Evolutionary conservation across 2,329 filamentous ascomycete species (phyloP).

Genomic region (Penicillium sp.): DNA sequence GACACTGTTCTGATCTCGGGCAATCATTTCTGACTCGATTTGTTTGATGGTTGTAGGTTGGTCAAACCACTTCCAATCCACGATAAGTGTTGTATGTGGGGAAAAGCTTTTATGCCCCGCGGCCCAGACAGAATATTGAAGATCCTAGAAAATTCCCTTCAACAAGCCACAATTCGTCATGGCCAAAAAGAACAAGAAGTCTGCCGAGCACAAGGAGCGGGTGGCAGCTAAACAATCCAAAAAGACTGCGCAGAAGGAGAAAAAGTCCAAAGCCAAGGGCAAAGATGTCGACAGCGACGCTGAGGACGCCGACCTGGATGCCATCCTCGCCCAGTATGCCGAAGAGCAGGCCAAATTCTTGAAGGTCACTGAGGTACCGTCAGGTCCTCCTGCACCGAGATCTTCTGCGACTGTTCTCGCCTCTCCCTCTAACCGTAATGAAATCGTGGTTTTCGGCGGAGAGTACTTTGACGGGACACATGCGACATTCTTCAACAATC

Average conservation of each 20-base stretch:
- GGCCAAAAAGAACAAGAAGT: constrained; percentile 60
- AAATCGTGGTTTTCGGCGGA: constrained; percentile 88
- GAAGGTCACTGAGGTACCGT: constrained; percentile 82
- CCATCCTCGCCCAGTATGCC: constrained; percentile 88
- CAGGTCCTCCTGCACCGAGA: constrained; percentile 73
- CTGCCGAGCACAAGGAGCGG: constrained; percentile 59
- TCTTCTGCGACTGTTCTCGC: constrained; percentile 81
- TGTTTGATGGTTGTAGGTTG: neutral
- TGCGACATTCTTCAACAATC: constrained; percentile 70
- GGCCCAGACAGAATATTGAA: constrained; percentile 11
- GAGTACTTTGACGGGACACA: constrained; percentile 94
- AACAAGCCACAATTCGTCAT: constrained; percentile 33
- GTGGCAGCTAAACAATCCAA: constrained; percentile 77
- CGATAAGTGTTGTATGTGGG: constrained; percentile 19
- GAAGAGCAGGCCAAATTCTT: constrained; percentile 91
- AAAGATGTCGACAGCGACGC: constrained; percentile 77
- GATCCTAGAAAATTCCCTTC: constrained; percentile 12
- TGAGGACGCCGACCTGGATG: constrained; percentile 90
- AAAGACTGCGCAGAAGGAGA: constrained; percentile 74
- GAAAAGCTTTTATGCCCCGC: constrained; percentile 27
- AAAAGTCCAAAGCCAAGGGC: constrained; percentile 72
- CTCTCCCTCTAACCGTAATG: constrained; percentile 81
- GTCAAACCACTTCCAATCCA: neutral
- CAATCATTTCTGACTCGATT: neutral
- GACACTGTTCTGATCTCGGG: neutral